Conservation (phyloP, 2,329 filamentous ascomycete genomes). For the Ascosphaera pollenicola region DNA sequence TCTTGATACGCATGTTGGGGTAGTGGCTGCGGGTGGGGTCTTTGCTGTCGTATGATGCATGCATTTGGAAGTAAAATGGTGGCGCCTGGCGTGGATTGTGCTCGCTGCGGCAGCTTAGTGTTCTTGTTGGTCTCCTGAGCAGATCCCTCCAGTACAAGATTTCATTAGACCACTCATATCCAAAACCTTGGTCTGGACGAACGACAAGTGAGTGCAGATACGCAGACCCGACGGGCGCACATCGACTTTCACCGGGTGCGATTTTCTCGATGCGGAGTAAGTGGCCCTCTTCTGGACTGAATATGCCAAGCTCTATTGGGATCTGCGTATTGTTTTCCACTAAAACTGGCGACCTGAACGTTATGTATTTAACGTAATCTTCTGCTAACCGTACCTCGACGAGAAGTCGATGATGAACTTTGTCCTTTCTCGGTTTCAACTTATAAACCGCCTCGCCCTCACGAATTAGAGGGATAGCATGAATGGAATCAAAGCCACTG, state of each 20-base stretch:
- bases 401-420: slow-evolving; percentile 67
- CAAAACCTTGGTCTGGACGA: slow-evolving; percentile 85
- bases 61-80: slow-evolving; percentile 92
- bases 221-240: slow-evolving; percentile 77
- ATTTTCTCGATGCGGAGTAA: slow-evolving; percentile 97
- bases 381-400: slow-evolving; percentile 79
- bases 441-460: slow-evolving; percentile 87
- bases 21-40: slow-evolving; percentile 70
- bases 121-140: slow-evolving; percentile 61
- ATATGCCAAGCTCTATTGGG: slow-evolving; percentile 80
- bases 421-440: slow-evolving; percentile 66
- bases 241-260: slow-evolving; percentile 68
- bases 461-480: slow-evolving; percentile 73
- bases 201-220: slow-evolving; percentile 76
- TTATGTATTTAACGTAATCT: slow-evolving; percentile 97
- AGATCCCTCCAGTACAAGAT: slow-evolving; percentile 84
- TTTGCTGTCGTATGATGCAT: slow-evolving; percentile 62
- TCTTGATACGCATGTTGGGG: slow-evolving; percentile 79
- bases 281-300: slow-evolving; percentile 67
- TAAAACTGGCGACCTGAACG: slow-evolving; percentile 70
- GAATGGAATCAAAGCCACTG: slow-evolving; percentile 80
- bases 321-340: slow-evolving; percentile 96
- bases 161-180: slow-evolving; percentile 85
- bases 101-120: slow-evolving; percentile 74
- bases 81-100: slow-evolving; percentile 45